phyloP scores from a whole-genome alignment of 1,284 basidiomycete species.

The Grifola frondosa region DNA sequence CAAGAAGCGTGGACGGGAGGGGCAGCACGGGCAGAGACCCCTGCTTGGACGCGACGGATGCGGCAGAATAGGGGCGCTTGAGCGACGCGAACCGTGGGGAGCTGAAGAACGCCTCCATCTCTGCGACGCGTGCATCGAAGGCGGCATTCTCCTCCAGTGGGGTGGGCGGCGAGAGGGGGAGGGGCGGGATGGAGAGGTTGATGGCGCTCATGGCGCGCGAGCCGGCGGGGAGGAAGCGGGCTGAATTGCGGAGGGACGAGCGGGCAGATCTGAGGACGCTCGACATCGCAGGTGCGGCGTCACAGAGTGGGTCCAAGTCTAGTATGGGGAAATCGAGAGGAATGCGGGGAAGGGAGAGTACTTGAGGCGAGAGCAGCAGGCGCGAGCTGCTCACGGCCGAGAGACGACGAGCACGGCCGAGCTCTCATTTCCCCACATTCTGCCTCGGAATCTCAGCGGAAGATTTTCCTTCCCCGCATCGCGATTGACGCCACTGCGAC shows the following conservation, averaged over 20 bases:
- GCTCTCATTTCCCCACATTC: not conserved
- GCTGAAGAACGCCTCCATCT: conserved; percentile 73
- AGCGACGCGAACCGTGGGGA: conserved; percentile 73
- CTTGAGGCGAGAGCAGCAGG: no score
- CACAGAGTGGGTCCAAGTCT: not conserved
- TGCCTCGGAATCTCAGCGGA: not conserved
- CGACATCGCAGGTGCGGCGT: conserved; percentile 6
- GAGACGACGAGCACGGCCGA: not conserved
- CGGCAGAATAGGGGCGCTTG: conserved; percentile 78
- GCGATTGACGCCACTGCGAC: no score
- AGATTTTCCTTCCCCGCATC: conserved; percentile 11
- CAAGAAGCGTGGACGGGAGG: conserved; percentile 73
- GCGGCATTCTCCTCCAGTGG: conserved; percentile 62
- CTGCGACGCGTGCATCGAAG: conserved; percentile 62
- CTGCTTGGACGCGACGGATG: conserved; percentile 83
- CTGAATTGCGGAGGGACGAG: conserved; percentile 10
- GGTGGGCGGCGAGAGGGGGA: conserved; percentile 67
- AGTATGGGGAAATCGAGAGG: no score
- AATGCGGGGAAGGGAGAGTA: no score
- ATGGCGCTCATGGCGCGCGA: conserved; percentile 21
- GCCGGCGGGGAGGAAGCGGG: conserved; percentile 13
- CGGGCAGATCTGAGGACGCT: conserved; percentile 9
- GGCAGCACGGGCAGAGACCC: conserved; percentile 82
- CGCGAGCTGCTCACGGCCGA: not conserved
- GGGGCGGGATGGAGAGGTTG: conserved; percentile 21